Conservation (phyloP, 2,329 filamentous ascomycete species). For the Juglanconis oblonga region DNA sequence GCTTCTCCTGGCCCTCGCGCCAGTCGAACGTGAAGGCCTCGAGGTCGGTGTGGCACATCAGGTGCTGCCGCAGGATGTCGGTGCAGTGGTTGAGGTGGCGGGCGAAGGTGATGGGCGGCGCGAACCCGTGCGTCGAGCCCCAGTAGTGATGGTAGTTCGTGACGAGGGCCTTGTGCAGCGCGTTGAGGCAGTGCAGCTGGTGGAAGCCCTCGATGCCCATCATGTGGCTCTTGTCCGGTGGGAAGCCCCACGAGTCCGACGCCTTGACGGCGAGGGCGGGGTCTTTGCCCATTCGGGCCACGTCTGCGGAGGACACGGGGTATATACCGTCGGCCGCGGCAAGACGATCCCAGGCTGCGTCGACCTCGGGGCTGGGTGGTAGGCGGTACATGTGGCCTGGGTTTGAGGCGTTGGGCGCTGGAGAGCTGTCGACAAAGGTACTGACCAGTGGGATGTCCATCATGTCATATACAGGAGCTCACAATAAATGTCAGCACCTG, state of each 20-base stretch:
- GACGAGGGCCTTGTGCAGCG: slow-evolving; percentile 7
- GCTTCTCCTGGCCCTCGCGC: slow-evolving; percentile 5
- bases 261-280: neutral
- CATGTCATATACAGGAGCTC: neutral
- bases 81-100: slow-evolving; percentile 10
- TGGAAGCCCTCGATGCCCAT: slow-evolving; percentile 12
- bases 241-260: neutral
- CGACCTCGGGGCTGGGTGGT: neutral
- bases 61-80: slow-evolving; percentile 6
- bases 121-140: slow-evolving; percentile 1
- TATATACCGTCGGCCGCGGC: neutral
- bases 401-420: neutral
- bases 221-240: neutral
- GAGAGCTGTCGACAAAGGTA: neutral
- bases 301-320: neutral
- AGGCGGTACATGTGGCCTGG: neutral
- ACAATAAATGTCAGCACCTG: neutral
- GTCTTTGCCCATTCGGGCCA: neutral
- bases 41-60: slow-evolving; percentile 6
- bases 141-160: slow-evolving; percentile 2
- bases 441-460: neutral
- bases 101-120: slow-evolving; percentile 1
- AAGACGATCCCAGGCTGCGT: neutral
- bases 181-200: slow-evolving; percentile 12
- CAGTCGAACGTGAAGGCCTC: slow-evolving; percentile 6